phyloP scores from a whole-genome alignment of 2,329 filamentous ascomycete genomes.

The Calonectria henricotiae region DNA sequence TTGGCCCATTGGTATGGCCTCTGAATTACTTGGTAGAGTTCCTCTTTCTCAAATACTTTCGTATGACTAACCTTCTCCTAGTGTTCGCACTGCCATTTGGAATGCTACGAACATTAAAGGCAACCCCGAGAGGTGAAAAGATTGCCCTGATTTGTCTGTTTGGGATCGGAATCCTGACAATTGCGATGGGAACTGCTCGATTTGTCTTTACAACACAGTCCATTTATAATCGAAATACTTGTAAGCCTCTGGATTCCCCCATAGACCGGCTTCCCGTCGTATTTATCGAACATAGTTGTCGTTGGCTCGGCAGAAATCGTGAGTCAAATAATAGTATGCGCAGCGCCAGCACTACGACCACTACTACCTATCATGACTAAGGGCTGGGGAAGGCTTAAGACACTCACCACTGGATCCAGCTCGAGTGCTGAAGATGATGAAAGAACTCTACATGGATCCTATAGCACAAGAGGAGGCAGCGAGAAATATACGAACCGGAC shows the following conservation, averaged over 20 bases:
- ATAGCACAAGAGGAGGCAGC: neutral
- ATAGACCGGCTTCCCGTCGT: neutral
- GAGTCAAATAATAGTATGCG: neutral
- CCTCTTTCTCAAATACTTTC: neutral
- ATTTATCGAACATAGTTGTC: neutral
- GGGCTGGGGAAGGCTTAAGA: neutral
- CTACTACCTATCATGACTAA: neutral
- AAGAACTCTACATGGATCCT: neutral
- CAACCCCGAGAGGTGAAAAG: neutral
- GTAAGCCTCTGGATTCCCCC: neutral
- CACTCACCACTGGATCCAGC: neutral
- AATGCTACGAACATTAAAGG: neutral
- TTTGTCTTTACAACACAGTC: neutral
- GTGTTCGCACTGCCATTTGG: slow-evolving; percentile 7
- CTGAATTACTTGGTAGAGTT: neutral
- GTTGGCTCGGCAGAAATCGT: neutral
- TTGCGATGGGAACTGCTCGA: neutral
- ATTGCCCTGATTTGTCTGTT: neutral
- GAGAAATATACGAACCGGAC: neutral
- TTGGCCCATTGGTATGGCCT: neutral
- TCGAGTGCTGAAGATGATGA: neutral
- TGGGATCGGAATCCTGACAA: neutral
- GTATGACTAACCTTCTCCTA: neutral
- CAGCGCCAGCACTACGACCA: neutral
- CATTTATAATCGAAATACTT: neutral